Evolutionary conservation across 177 flowering plant genomes (phyloP).

Genomic region (Vitis hybrid): DNA sequence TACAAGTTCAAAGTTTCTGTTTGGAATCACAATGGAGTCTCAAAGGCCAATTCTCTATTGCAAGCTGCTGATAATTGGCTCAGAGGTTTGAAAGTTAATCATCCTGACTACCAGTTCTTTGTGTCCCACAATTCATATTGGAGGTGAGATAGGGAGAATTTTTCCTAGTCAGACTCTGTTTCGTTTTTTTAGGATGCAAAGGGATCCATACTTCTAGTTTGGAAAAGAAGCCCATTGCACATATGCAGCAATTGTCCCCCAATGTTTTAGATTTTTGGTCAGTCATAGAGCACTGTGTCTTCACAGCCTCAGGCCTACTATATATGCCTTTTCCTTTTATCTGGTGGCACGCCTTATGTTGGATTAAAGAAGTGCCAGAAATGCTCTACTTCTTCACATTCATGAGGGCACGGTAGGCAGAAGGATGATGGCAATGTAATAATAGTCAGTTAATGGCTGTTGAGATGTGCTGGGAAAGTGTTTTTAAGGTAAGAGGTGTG

Average conservation of each 20-base stretch:
- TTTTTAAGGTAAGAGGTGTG: background rate
- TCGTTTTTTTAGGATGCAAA: background rate
- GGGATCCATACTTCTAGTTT: background rate
- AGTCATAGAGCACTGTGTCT: too few relatives aligned
- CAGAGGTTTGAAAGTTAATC: slow-evolving; percentile 53
- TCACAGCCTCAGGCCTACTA: too few relatives aligned
- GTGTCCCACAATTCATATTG: slow-evolving; percentile 36
- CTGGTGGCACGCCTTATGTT: background rate
- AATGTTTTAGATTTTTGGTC: background rate
- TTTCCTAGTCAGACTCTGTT: background rate
- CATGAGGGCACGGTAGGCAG: background rate
- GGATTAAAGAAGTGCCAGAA: too few relatives aligned
- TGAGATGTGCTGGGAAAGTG: background rate
- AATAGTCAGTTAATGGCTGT: background rate
- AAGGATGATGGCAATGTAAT: background rate
- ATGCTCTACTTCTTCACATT: background rate
- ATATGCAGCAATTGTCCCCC: background rate
- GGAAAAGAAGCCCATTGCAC: background rate
- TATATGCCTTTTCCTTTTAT: too few relatives aligned
- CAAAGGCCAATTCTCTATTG: slow-evolving; percentile 50
- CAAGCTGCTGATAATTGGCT: slow-evolving; percentile 82
- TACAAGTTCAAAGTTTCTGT: slow-evolving; percentile 70
- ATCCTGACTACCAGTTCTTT: slow-evolving; percentile 82
- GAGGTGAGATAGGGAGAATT: slow-evolving; percentile 20
- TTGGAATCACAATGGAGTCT: slow-evolving; percentile 52